Evolutionary conservation across 345 rosid species (phyloP).

Genomic region (Euphorbia pulcherrima): DNA sequence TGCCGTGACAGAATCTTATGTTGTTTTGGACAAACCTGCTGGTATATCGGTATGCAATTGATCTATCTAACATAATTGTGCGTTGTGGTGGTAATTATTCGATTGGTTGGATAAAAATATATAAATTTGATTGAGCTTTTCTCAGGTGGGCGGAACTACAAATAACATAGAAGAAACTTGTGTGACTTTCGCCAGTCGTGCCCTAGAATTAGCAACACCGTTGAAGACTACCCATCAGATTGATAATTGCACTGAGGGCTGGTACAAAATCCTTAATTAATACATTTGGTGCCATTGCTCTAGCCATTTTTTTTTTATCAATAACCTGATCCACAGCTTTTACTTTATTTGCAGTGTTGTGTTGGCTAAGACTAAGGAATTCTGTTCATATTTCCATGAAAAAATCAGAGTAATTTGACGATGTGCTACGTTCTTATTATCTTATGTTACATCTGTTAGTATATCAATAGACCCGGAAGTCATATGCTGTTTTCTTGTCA

Average conservation of each 20-base stretch:
- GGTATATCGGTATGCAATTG: slow-evolving; percentile 71
- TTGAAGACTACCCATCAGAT: slow-evolving; percentile 91
- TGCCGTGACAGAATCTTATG: slow-evolving; percentile 67
- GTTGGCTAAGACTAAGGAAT: slow-evolving; percentile 72
- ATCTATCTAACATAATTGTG: not conserved
- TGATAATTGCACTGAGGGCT: slow-evolving; percentile 96
- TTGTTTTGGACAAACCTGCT: slow-evolving; percentile 89
- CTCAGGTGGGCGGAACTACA: slow-evolving; percentile 85
- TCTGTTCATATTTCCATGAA: slow-evolving; percentile 71
- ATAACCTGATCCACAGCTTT: slow-evolving; percentile 6
- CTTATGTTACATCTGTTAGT: not conserved
- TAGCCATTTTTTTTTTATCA: slow-evolving; percentile 12
- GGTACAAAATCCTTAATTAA: slow-evolving; percentile 40
- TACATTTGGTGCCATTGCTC: not conserved
- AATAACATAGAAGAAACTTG: slow-evolving; percentile 94
- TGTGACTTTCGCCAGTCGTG: slow-evolving; percentile 78
- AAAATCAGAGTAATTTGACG: slow-evolving; percentile 60
- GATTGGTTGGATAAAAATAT: not conserved
- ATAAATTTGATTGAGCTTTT: slow-evolving; percentile 9
- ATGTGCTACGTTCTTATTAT: not conserved
- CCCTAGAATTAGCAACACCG: slow-evolving; percentile 54
- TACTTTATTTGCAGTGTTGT: slow-evolving; percentile 60
- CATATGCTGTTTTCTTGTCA: not conserved
- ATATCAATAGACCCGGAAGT: not conserved
- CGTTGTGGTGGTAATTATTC: not conserved